A percentile compares a stretch with the other conserved stretches of the same genome.
Conservation (phyloP, 495 filamentous ascomycete species). For the Aspergillus biplanus region DNA sequence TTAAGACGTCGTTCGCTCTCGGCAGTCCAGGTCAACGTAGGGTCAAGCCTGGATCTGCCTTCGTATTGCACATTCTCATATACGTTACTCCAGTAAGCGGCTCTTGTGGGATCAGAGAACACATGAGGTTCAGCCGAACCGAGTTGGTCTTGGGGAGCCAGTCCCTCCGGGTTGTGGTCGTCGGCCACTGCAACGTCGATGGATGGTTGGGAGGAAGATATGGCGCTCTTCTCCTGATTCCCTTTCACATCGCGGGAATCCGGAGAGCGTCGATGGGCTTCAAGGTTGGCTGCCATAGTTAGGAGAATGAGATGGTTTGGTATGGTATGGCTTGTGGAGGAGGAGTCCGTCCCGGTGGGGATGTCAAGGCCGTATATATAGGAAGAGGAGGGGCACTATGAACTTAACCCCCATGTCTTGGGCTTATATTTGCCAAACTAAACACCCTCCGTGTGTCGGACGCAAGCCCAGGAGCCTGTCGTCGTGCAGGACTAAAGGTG, state of each 20-base stretch:
- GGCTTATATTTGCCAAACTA: background rate
- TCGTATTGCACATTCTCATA: constrained; percentile 44
- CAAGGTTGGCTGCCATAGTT: background rate
- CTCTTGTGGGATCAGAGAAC: constrained; percentile 35
- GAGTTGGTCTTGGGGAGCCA: constrained; percentile 3
- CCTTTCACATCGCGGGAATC: constrained; percentile 3
- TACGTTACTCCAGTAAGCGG: constrained; percentile 38
- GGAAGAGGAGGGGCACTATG: background rate
- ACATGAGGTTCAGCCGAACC: constrained; percentile 16
- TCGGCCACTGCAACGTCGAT: constrained; percentile 4
- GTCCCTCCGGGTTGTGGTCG: background rate
- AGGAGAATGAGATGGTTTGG: background rate
- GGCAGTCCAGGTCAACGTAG: constrained; percentile 46
- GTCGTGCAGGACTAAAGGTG: background rate
- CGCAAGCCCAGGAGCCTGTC: constrained; percentile 5
- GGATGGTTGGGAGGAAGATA: constrained; percentile 3
- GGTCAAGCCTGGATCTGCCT: constrained; percentile 55
- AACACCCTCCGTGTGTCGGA: constrained; percentile 1
- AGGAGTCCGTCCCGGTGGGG: background rate
- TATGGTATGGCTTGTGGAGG: background rate
- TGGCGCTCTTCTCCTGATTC: background rate
- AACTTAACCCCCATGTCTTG: too few relatives aligned
- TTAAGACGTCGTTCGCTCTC: constrained; percentile 41
- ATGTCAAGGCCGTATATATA: background rate
- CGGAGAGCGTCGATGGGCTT: background rate